Percentiles rank a stretch among this genome's conserved stretches.
Evolutionary conservation across 306 rosid species (phyloP).

Genomic region (Albizia julibrissin): DNA sequence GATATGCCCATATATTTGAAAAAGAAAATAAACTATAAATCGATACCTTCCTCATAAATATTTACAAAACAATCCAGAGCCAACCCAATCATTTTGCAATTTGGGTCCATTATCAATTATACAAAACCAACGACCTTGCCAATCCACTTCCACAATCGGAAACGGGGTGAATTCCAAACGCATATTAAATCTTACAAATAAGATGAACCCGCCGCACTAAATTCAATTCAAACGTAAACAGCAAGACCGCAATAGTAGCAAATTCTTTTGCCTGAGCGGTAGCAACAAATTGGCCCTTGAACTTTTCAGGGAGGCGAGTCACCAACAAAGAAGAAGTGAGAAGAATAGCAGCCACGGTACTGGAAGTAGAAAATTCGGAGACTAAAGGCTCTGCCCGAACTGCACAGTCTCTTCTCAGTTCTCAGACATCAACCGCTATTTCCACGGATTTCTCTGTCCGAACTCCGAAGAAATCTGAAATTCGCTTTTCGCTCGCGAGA

Average conservation of each 20-base stretch:
- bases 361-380: constrained; percentile 17
- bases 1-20: background rate
- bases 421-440: constrained; percentile 28
- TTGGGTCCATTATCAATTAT: background rate
- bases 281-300: background rate
- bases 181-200: background rate
- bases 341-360: background rate
- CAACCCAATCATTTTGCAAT: background rate
- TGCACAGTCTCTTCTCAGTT: constrained; percentile 17
- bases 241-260: background rate
- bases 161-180: background rate
- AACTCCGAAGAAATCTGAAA: background rate
- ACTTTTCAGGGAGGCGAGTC: background rate
- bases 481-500: background rate
- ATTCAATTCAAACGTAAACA: background rate
- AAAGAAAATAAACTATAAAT: background rate
- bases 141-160: background rate
- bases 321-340: constrained; percentile 16
- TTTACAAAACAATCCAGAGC: background rate
- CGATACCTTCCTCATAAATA: background rate
- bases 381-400: constrained; percentile 2
- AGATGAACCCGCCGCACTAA: background rate
- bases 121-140: background rate
- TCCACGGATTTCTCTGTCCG: constrained; percentile 30
- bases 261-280: background rate